These are phyloP conservation scores for Acacia melanoxylon DNA, from an alignment of 306 rosid genomes.

Conservation along the genomic window DNA sequence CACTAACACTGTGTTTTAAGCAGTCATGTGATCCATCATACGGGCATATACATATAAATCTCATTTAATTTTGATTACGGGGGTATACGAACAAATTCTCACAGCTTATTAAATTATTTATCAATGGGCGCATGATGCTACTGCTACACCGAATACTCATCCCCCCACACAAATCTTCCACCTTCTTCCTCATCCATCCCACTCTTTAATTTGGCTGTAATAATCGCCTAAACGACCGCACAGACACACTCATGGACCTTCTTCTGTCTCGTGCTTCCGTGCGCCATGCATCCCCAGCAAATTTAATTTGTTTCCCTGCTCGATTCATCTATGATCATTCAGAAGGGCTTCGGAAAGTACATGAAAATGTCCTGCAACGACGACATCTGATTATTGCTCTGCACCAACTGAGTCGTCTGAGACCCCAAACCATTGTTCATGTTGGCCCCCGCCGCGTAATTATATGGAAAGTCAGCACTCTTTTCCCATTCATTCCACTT, in stretches of 20 bases:
- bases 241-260: conserved; percentile 53
- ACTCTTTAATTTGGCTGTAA: not conserved
- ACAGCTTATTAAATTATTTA: no score
- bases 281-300: not conserved
- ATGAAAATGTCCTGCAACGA: conserved; percentile 77
- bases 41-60: no score
- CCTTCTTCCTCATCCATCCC: not conserved
- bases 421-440: conserved; percentile 32
- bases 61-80: no score
- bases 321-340: not conserved
- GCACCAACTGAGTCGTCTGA: conserved; percentile 38
- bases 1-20: no score
- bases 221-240: conserved; percentile 14
- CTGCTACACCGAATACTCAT: not conserved
- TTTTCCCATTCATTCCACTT: conserved; percentile 59
- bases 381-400: conserved; percentile 55
- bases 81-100: no score
- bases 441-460: conserved; percentile 49
- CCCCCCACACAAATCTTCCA: not conserved
- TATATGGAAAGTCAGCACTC: conserved; percentile 39
- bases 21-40: no score
- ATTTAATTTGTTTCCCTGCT: not conserved
- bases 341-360: conserved; percentile 53
- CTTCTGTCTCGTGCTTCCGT: conserved; percentile 53
- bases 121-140: not conserved